phyloP scores from a whole-genome alignment of 352 stramenopile genomes.

The Phytophthora podocarpi region DNA sequence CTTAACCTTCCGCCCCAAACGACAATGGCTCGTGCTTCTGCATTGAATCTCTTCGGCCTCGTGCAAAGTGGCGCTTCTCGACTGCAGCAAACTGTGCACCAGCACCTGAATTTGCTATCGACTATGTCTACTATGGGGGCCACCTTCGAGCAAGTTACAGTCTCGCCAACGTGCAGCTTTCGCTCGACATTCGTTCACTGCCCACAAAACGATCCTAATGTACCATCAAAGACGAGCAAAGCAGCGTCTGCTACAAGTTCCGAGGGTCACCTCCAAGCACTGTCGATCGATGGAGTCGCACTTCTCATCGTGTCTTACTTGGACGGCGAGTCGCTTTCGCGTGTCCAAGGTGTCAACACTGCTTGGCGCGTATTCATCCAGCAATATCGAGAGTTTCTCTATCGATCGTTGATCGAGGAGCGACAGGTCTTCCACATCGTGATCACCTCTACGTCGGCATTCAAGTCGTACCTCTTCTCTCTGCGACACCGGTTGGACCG shows the following conservation, averaged over 20 bases:
- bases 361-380: constrained; percentile 49
- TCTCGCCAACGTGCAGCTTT: constrained; percentile 26
- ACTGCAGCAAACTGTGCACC: constrained; percentile 42
- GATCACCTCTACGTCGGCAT: constrained; percentile 46
- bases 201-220: neutral
- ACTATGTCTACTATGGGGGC: neutral
- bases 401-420: constrained; percentile 35
- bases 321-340: constrained; percentile 48
- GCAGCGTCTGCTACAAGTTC: neutral
- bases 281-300: constrained; percentile 56
- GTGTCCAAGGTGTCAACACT: constrained; percentile 47
- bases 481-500: constrained; percentile 43
- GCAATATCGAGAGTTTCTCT: constrained; percentile 47
- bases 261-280: constrained; percentile 16
- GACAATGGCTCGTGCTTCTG: constrained; percentile 24
- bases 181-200: constrained; percentile 32
- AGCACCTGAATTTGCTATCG: constrained; percentile 40
- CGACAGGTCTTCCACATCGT: constrained; percentile 41
- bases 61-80: constrained; percentile 41
- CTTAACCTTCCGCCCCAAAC: neutral
- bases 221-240: neutral
- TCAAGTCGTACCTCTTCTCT: constrained; percentile 64
- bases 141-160: constrained; percentile 12
- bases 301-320: constrained; percentile 58
- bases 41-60: constrained; percentile 34